Conservation (phyloP, 1,139 yeast species). For the Blastobotrys serpentis region DNA sequence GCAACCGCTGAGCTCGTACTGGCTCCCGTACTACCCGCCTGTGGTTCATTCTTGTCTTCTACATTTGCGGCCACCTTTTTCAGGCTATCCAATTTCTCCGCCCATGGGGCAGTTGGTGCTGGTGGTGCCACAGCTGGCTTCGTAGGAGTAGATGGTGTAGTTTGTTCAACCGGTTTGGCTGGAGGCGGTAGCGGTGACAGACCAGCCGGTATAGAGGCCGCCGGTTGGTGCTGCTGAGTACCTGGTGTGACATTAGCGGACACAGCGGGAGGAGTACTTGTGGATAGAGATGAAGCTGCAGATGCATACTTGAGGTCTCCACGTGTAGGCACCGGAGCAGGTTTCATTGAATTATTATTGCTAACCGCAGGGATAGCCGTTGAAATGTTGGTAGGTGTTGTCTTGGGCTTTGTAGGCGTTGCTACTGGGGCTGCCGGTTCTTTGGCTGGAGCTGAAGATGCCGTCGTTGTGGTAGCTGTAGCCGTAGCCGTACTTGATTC, state of each 20-base stretch:
- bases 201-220: constrained; percentile 29
- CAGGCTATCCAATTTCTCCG: constrained; percentile 23
- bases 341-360: constrained; percentile 41
- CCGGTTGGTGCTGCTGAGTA: not conserved
- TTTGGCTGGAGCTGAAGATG: constrained; percentile 22
- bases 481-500: constrained; percentile 24
- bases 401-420: constrained; percentile 14
- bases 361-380: constrained; percentile 15
- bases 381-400: constrained; percentile 16
- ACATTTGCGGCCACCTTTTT: constrained; percentile 10
- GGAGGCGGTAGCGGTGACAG: constrained; percentile 23
- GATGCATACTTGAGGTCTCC: constrained; percentile 69
- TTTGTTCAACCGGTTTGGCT: constrained; percentile 14
- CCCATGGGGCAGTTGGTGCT: constrained; percentile 28
- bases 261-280: too few relatives aligned
- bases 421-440: not conserved
- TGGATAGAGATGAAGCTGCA: constrained; percentile 63
- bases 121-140: constrained; percentile 17
- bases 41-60: constrained; percentile 4
- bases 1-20: constrained; percentile 12
- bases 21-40: not conserved
- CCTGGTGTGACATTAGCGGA: too few relatives aligned
- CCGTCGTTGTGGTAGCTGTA: too few relatives aligned
- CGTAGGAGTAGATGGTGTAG: constrained; percentile 18
- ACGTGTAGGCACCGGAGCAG: constrained; percentile 67